Percentiles rank a stretch among this genome's conserved stretches.
Conservation (phyloP, 2,329 filamentous ascomycete genomes). For the Domatiomyces catenatus region DNA sequence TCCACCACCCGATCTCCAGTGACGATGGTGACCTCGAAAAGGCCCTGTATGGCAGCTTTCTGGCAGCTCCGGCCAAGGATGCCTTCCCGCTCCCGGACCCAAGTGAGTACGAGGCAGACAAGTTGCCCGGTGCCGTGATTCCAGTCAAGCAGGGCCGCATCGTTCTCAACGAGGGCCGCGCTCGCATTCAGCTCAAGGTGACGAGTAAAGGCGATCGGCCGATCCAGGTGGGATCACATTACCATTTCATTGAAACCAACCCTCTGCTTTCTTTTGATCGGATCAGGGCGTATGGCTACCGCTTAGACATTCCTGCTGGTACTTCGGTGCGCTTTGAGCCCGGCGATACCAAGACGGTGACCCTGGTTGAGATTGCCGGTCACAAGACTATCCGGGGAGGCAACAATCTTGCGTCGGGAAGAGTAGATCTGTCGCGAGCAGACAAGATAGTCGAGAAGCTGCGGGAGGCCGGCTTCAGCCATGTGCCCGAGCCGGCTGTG, state of each 20-base stretch:
- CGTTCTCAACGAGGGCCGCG: constrained; percentile 56
- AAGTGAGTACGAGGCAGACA: constrained; percentile 49
- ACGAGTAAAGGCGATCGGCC: constrained; percentile 79
- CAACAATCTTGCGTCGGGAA: constrained; percentile 61
- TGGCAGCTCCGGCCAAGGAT: constrained; percentile 57
- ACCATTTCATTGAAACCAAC: constrained; percentile 93
- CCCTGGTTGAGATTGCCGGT: constrained; percentile 75
- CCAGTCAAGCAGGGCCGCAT: constrained; percentile 52
- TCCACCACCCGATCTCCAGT: constrained; percentile 73
- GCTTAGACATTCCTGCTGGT: constrained; percentile 78
- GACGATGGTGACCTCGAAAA: constrained; percentile 76
- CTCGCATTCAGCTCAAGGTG: constrained; percentile 58
- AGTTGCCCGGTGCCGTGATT: constrained; percentile 66
- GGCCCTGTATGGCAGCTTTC: constrained; percentile 79
- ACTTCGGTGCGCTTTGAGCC: constrained; percentile 90
- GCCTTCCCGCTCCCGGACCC: constrained; percentile 52
- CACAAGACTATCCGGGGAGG: constrained; percentile 67
- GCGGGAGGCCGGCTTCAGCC: constrained; percentile 60
- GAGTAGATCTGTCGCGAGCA: constrained; percentile 47
- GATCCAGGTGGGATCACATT: constrained; percentile 83
- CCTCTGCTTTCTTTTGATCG: constrained; percentile 81
- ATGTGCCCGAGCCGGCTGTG: constrained; percentile 50
- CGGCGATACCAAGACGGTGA: constrained; percentile 80
- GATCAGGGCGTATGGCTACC: constrained; percentile 62
- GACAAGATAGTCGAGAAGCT: constrained; percentile 54